Conservation (phyloP, 2,329 filamentous ascomycete genomes). For the Aspergillus aculeatinus region DNA sequence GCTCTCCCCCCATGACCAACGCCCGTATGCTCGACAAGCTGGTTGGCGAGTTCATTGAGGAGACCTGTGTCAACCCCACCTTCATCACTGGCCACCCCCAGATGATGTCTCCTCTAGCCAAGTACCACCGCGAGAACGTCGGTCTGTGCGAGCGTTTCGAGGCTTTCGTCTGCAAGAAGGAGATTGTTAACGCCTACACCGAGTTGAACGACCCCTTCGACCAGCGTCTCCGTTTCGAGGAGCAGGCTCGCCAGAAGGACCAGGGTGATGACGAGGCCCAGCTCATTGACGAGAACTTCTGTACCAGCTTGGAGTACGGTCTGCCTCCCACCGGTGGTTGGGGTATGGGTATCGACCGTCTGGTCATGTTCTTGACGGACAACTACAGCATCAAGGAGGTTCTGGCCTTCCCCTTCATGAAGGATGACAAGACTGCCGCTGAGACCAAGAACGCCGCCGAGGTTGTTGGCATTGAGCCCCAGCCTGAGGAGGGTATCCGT, state of each 20-base stretch:
- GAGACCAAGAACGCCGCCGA: conserved; percentile 58
- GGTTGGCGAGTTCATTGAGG: conserved; percentile 90
- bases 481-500: conserved; percentile 61
- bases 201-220: conserved; percentile 98
- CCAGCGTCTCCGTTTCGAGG: conserved; percentile 86
- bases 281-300: conserved; percentile 93
- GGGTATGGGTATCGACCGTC: conserved; percentile 92
- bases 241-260: conserved; percentile 93
- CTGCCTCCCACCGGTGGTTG: conserved; percentile 93
- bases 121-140: conserved; percentile 78
- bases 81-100: conserved; percentile 83
- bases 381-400: conserved; percentile 97
- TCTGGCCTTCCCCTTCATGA: conserved; percentile 96
- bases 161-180: conserved; percentile 95
- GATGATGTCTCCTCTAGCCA: conserved; percentile 94
- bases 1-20: conserved; percentile 86
- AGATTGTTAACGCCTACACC: conserved; percentile 95
- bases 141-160: conserved; percentile 97
- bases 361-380: conserved; percentile 94
- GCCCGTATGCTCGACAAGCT: conserved; percentile 96
- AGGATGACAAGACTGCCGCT: conserved; percentile 66
- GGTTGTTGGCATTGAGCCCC: conserved; percentile 59
- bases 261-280: conserved; percentile 98
- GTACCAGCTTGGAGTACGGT: conserved; percentile 82
- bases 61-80: conserved; percentile 88